Base-by-base conservation (phyloP, 352 stramenopile genomes). In the Globisporangium yorkense region DNA sequence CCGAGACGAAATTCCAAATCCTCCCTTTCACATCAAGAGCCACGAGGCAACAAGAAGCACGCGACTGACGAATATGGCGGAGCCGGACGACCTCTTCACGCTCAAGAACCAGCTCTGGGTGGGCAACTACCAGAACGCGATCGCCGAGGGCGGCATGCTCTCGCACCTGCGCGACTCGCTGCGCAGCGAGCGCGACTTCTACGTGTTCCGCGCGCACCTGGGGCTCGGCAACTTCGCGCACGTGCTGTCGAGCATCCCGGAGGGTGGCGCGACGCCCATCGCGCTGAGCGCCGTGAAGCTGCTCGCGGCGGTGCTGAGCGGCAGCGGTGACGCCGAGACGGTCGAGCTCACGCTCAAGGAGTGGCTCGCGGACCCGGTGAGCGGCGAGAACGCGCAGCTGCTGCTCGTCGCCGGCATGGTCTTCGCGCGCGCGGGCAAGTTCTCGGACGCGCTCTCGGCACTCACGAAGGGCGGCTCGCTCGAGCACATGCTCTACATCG, bases 61-160 rank as follows among this genome's bases (percentile, higher is more conserved):
- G 27, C 16, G 13, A 43, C 24, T 9, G 45, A 59, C 35, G 13
- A 47, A 21, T 6, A 97, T 97, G 89, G 73, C 80, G 37, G 92
- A 98, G 67, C 96, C 96, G 13, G 96, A 99, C 70, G 96, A 99
- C 62, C 83, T 99, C 46, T 99, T 98, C 78, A 99, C 96, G 67
- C 79, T 99, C 27, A 94, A 97, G 71, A 98, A 97, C 77, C 94
- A 98, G 71, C 96, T 97, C 62, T 98, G 93, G 92, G 80, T 98
- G 46, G 96, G 96, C 54, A 97, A 98, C 80, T 99, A 97, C 77
- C 77, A 94, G 66, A 92, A 98, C 52, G 87, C 85, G 24, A 77
- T 98, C 39, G 96, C 96, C 58, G 96, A 98, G 65, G 89, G 75
- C 35, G 84, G 74, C 55, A 85, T 91, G 62, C 83, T 98, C 21